Evolutionary conservation across 2,329 filamentous ascomycete genomes (phyloP), one percentile per base, ranked within the genome.

Genomic region (Aspergillus luchuensis): DNA sequence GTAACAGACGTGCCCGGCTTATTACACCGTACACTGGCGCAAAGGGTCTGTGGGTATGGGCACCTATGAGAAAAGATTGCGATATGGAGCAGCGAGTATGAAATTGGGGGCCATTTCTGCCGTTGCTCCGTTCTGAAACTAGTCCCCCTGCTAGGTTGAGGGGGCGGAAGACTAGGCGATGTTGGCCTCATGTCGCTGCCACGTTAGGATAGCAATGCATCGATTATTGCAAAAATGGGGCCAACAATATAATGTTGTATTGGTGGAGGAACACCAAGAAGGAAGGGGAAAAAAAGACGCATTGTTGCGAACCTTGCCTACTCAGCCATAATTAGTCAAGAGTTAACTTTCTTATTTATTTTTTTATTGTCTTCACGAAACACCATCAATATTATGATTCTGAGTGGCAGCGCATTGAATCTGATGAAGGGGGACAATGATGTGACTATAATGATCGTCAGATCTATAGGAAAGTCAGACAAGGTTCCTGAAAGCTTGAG

Each of bases 41-140:
- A 8, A 47, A 30, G n/a, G 53, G 39, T 56, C 38, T 43, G 39
- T 45, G n/a, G 21, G 53, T 25, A 47, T 45, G 21, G 53, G 23
- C 53, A 56, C 53, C 25, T 56, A 36, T 36, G 33, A 36, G 53
- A 21, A 38, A 33, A n/a, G 5, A 7, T 30, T 30, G 15, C 39
- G 28, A 56, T 30, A 33, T 21, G n/a, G n/a, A 30, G 21, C 41
- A 30, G 21, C 19, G 17, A 15, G n/a, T 25, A 17, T 21, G 25
- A 47, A 45, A n/a, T n/a, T 56, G 53, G 53, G 53, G 53, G 53
- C 53, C 25, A n/a, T 56, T 56, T 23, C 19, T 56, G 39, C n/a
- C 41, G 33, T 33, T 36, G 39, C 39, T 47, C 41, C 25, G 33
- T 45, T 47, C 38, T 56, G 53, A 41, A 47, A 45, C 25, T 56